These are phyloP conservation scores for Corinectria fuckeliana DNA, from an alignment of 2,329 filamentous ascomycete genomes.

Conservation along the genomic window DNA sequence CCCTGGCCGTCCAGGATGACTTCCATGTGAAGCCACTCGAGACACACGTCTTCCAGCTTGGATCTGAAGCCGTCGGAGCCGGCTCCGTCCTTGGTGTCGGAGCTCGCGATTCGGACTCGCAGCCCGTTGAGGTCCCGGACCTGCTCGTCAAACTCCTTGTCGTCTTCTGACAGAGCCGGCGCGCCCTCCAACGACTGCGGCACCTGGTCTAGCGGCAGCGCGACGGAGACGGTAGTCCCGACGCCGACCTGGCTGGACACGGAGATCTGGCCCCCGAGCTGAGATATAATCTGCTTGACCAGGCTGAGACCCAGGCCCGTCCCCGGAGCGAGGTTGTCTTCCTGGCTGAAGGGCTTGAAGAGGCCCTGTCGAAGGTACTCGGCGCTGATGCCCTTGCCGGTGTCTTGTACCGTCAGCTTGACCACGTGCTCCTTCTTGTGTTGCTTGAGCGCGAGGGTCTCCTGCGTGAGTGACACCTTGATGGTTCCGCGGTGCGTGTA, in stretches of 20 bases:
- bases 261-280: constrained; percentile 64
- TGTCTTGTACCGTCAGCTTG: constrained; percentile 62
- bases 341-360: constrained; percentile 70
- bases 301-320: constrained; percentile 71
- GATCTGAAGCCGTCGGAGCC: constrained; percentile 2
- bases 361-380: constrained; percentile 66
- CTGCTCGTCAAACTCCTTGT: constrained; percentile 39
- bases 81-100: background rate
- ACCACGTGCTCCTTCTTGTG: constrained; percentile 23
- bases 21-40: constrained; percentile 27
- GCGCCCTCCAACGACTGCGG: background rate
- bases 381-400: constrained; percentile 69
- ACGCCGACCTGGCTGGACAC: constrained; percentile 54
- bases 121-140: constrained; percentile 41
- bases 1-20: constrained; percentile 16
- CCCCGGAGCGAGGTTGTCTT: constrained; percentile 65
- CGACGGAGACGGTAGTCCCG: constrained; percentile 47
- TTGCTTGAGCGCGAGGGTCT: background rate
- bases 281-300: constrained; percentile 64
- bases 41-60: constrained; percentile 16
- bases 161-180: constrained; percentile 14
- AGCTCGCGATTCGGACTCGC: constrained; percentile 26
- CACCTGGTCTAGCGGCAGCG: constrained; percentile 37
- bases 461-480: constrained; percentile 38
- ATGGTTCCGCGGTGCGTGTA: constrained; percentile 55